Base-by-base conservation (phyloP, 306 rosid species). In the Cucumis sativus region DNA sequence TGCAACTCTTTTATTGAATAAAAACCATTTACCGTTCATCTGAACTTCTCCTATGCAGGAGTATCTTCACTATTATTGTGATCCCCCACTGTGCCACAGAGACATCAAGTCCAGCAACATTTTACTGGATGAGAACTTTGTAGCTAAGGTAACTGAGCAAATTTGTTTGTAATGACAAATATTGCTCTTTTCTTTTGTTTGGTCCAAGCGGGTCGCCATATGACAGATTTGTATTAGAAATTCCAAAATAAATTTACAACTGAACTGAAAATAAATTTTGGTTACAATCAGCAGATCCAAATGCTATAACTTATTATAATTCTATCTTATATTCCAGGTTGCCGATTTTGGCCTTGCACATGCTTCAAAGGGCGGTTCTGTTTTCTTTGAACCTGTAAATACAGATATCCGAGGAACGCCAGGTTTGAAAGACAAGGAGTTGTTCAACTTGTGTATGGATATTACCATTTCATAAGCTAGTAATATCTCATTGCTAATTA, bases 261-360 rank as follows among this genome's bases (percentile, higher is more conserved):
- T 10, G 68, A 39, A 15, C 70, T 16, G 39, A 72, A 45, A 7
- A n/a, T 72, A 14, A 13, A n/a, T 72, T 72, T 20, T 49, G 47
- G 18, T 37, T 43, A 69, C 18, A 52, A 73, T 51, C 43, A 51
- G 77, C 77, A 73, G 69, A 77, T 23, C 40, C 56, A 43, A 47
- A 40, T 77, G 41, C 70, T 4, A 33, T 7, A 60, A 58, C 58
- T 6, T 15, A 10, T 51, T 55, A 28, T 21, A 61, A 10, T 51
- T 30, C 28, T 13, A 30, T 81, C 28, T 51, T 65, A 18, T 84
- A 78, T 85, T 82, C 76, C 88, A 96, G 98, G 82, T 96, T 80
- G 99, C 99, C 43, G 97, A 96, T 87, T 96, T 96, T 83, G 99
- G 99, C 79, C 99, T 96, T 82, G 93, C 92, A 21, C 99, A 91